Evolutionary conservation across 202 grass and related monocot genomes (phyloP), one percentile per base, ranked within the genome.

Genomic region (Musa balbisiana): DNA sequence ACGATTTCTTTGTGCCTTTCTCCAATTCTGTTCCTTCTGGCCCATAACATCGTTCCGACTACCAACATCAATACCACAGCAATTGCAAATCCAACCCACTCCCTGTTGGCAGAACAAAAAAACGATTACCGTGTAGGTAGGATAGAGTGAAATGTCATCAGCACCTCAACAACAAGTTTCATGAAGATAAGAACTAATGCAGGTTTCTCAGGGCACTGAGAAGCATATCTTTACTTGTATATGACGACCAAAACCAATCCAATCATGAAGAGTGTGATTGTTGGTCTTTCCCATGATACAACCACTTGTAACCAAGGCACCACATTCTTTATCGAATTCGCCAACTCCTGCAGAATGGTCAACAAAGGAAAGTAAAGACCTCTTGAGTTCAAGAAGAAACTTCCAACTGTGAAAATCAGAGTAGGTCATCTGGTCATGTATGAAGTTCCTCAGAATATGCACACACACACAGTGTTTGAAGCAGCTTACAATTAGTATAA

Each of bases 211-310:
- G 33, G 3, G 33, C 33, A 43, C 33, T 5, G 33, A 43, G 33
- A 43, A 43, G 33, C 11, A 25, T 25, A 25, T 65, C 22, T 74
- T 79, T 85, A 97, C 93, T 79, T 91, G 84, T 97, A 97, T 93
- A 97, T 93, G 66, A 75, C 85, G 23, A 91, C 20, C 55, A 93
- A 51, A 49, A 71, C 68, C 74, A 81, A 58, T 68, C 11, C 53
- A 33, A 91, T 86, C 62, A 82, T 20, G 63, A 67, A 55, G 5
- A 76, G 64, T 0, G 90, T 87, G 20, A 88, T 63, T n/a, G 25
- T 19, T 0, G 88, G 93, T 52, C 79, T 84, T 56, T 97, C 86
- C 90, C 88, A 89, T 0, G 86, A 93, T 14, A 59, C 65, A 68
- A 86, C 69, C 66, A 66, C 70, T 77, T 89, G 93, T 27, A 91